A percentile compares a stretch with the other conserved stretches of the same genome.
Evolutionary conservation across 192 early-diverging fungal species (phyloP).

Genomic region (Pilobolus umbonatus): DNA sequence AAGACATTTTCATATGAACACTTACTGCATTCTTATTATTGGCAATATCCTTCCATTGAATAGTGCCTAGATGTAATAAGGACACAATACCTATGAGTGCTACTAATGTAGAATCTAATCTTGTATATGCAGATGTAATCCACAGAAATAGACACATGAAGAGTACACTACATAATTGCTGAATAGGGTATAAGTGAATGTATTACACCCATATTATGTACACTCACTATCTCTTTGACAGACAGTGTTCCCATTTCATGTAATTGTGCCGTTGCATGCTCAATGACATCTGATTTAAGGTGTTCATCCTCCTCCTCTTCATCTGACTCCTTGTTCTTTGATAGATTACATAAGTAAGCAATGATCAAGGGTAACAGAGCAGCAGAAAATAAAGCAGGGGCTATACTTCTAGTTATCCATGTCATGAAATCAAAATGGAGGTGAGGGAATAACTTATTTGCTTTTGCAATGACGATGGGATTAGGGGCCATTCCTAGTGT

Average conservation of each 20-base stretch:
- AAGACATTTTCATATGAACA: background rate
- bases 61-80: conserved; percentile 51
- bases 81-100: conserved; percentile 57
- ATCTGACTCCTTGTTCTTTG: background rate
- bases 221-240: conserved; percentile 15
- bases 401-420: conserved; percentile 55
- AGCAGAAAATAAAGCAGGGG: conserved; percentile 41
- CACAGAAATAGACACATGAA: conserved; percentile 53
- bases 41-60: conserved; percentile 64
- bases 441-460: conserved; percentile 49
- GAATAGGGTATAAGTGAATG: background rate
- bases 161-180: conserved; percentile 49
- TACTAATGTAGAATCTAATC: conserved; percentile 62
- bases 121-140: conserved; percentile 54
- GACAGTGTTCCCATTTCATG: conserved; percentile 18
- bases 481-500: conserved; percentile 60
- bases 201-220: background rate
- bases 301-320: background rate
- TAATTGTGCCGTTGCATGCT: conserved; percentile 14
- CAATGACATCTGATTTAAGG: conserved; percentile 15
- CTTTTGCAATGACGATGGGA: conserved; percentile 61
- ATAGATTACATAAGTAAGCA: conserved; percentile 3
- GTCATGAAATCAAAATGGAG: conserved; percentile 62
- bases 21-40: conserved; percentile 57
- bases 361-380: conserved; percentile 22